phyloP scores from a whole-genome alignment of 192 early-diverging fungal genomes.

The Coemansia furcata region DNA sequence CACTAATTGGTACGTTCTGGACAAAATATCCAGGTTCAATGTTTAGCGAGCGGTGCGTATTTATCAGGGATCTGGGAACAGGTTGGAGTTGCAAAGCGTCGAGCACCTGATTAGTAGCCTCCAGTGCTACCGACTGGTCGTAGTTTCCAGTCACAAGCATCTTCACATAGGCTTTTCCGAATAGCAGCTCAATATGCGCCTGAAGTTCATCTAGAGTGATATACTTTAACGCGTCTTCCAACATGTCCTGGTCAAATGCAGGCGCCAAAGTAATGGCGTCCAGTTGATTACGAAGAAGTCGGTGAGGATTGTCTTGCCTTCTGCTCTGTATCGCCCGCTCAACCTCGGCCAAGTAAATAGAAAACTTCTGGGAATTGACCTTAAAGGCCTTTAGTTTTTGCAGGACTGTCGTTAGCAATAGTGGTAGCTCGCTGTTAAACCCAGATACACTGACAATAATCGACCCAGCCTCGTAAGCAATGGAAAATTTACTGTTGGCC shows the following conservation, averaged over 20 bases:
- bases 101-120: constrained; percentile 53
- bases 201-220: constrained; percentile 67
- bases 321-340: background rate
- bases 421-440: constrained; percentile 78
- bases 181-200: constrained; percentile 63
- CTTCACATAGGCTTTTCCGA: constrained; percentile 68
- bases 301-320: background rate
- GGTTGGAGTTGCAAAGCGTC: constrained; percentile 56
- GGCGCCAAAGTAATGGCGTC: background rate
- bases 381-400: constrained; percentile 58
- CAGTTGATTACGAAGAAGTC: background rate
- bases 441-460: constrained; percentile 64
- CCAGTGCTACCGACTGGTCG: constrained; percentile 58
- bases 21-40: constrained; percentile 28
- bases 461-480: constrained; percentile 60
- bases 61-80: constrained; percentile 30
- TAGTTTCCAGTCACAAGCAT: constrained; percentile 83
- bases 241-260: constrained; percentile 61
- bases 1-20: constrained; percentile 24
- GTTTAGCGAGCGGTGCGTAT: background rate
- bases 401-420: constrained; percentile 65
- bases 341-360: constrained; percentile 9
- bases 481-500: constrained; percentile 67
- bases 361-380: constrained; percentile 63
- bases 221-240: constrained; percentile 62